These are phyloP conservation scores for Phyllosticta citriasiana DNA, from an alignment of 2,329 filamentous ascomycete genomes.

Conservation along the genomic window DNA sequence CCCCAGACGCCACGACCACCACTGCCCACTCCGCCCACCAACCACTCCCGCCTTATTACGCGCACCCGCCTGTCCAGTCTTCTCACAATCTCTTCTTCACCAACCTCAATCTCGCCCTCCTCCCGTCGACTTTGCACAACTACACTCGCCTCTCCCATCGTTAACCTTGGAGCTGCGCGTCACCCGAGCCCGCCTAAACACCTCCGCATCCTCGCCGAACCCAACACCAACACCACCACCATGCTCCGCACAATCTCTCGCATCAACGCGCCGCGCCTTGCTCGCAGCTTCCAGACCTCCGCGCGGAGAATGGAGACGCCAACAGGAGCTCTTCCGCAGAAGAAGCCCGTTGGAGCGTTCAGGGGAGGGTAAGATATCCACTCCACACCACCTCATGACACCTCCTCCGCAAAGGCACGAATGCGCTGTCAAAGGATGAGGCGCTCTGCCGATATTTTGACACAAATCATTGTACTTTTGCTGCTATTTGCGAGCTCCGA, in stretches of 20 bases:
- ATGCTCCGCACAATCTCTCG: slow-evolving; percentile 21
- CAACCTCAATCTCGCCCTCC: background rate
- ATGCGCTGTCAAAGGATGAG: background rate
- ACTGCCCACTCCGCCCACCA: background rate
- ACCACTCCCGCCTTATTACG: background rate
- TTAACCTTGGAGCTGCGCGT: background rate
- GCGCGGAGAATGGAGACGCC: slow-evolving; percentile 10
- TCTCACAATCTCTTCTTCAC: background rate
- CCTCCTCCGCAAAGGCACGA: background rate
- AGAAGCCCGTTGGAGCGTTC: slow-evolving; percentile 61
- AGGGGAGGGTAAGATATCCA: slow-evolving; percentile 53
- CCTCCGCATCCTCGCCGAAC: background rate
- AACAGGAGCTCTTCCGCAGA: slow-evolving; percentile 28
- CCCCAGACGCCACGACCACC: background rate
- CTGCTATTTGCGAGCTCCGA: background rate
- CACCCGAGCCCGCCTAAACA: background rate
- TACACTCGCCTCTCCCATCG: background rate
- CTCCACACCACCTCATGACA: background rate
- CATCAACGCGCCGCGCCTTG: slow-evolving; percentile 16
- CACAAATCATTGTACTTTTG: slow-evolving; percentile 3
- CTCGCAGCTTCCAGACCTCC: slow-evolving; percentile 31
- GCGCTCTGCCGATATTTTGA: background rate
- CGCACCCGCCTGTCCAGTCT: background rate
- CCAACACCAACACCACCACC: slow-evolving; percentile 18
- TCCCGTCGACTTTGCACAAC: background rate